These are phyloP conservation scores for Phialophora macrospora DNA, from an alignment of 2,329 filamentous ascomycete species.

Conservation along the genomic window DNA sequence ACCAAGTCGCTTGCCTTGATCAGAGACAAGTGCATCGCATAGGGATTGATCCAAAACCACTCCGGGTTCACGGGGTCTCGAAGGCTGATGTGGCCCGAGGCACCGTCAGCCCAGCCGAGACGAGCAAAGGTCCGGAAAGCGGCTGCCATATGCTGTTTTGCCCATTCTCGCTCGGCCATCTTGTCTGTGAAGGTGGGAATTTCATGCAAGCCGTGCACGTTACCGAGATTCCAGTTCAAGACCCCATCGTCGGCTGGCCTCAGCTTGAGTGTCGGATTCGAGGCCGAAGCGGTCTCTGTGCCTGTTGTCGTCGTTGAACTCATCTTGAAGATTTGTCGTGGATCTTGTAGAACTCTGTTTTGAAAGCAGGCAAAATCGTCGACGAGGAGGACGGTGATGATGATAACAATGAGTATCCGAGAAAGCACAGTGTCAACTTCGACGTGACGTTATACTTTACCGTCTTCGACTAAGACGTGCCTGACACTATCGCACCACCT, in stretches of 20 bases:
- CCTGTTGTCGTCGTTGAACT: constrained; percentile 7
- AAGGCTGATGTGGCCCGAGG: constrained; percentile 67
- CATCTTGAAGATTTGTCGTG: constrained; percentile 6
- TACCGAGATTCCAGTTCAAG: constrained; percentile 13
- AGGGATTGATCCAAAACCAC: constrained; percentile 71
- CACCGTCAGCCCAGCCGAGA: constrained; percentile 62
- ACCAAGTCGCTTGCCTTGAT: constrained; percentile 70
- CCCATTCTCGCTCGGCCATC: constrained; percentile 56
- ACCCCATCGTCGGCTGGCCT: constrained; percentile 16
- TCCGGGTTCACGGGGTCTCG: constrained; percentile 64
- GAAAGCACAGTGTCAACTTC: neutral
- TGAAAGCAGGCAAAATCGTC: neutral
- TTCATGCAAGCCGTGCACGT: neutral
- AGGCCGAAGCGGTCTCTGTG: neutral
- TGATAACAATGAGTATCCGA: neutral
- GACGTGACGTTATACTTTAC: too few relatives aligned
- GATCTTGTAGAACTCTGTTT: neutral
- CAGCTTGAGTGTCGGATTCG: constrained; percentile 2
- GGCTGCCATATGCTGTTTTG: constrained; percentile 60
- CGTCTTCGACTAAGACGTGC: too few relatives aligned
- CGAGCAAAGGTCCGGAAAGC: constrained; percentile 64
- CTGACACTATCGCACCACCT: too few relatives aligned
- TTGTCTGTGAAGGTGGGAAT: constrained; percentile 49
- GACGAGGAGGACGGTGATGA: neutral
- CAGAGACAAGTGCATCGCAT: constrained; percentile 65